phyloP scores from a whole-genome alignment of 805 yeast genomes.

The Priceomyces carsonii region DNA sequence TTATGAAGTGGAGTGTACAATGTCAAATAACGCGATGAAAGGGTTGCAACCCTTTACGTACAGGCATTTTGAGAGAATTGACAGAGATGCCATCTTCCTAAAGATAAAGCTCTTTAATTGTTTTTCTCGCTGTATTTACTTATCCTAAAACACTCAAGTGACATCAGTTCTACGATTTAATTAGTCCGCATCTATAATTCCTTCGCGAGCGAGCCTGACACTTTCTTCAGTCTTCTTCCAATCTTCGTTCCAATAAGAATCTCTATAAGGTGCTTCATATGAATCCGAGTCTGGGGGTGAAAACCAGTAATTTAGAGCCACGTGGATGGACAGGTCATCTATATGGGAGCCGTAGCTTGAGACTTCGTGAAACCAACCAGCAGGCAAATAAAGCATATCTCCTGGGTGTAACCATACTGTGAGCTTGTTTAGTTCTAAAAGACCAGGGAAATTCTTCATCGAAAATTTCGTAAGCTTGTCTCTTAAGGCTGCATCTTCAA shows the following conservation, averaged over 20 bases:
- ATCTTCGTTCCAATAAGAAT: constrained; percentile 56
- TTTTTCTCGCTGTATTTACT: too few species aligned
- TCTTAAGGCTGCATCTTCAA: constrained; percentile 28
- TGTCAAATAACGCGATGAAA: too few species aligned
- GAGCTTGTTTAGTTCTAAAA: constrained; percentile 41
- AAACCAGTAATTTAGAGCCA: constrained; percentile 76
- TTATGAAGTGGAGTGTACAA: too few species aligned
- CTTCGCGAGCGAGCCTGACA: constrained; percentile 12
- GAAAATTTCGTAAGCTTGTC: constrained; percentile 35
- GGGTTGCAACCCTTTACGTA: too few species aligned
- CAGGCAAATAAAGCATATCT: constrained; percentile 67
- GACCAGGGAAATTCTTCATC: constrained; percentile 48
- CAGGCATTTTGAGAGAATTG: too few species aligned
- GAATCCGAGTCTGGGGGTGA: constrained; percentile 54
- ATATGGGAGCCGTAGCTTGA: constrained; percentile 53
- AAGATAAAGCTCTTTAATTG: too few species aligned
- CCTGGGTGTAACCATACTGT: constrained; percentile 58
- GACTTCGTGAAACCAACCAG: constrained; percentile 85
- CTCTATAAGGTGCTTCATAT: constrained; percentile 41
- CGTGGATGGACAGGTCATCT: constrained; percentile 45
- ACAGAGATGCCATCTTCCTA: too few species aligned
- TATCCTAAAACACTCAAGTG: too few species aligned
- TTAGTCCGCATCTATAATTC: too few species aligned
- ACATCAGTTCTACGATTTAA: too few species aligned
- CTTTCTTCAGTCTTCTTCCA: constrained; percentile 43